Evolutionary conservation across 1,284 basidiomycete genomes (phyloP).

Genomic region (Pyrrhoderma lamaoense): DNA sequence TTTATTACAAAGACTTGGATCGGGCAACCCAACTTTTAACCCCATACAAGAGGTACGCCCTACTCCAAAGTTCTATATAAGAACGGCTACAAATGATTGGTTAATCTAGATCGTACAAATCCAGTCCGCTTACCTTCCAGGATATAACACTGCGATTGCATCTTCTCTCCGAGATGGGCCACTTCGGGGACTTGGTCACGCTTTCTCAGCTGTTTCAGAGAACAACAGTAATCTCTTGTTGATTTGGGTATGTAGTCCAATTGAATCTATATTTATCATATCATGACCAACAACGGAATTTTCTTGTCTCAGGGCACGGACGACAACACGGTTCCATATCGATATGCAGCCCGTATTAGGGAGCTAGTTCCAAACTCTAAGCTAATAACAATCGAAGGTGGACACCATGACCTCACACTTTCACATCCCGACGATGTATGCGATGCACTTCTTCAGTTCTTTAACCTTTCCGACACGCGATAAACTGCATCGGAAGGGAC

Average conservation of each 20-base stretch:
- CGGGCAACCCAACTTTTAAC: constrained; percentile 11
- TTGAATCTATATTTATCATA: not conserved
- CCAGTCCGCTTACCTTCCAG: constrained; percentile 64
- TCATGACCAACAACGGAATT: not conserved
- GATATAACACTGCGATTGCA: constrained; percentile 65
- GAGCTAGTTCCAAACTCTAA: constrained; percentile 45
- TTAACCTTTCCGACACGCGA: constrained; percentile 19
- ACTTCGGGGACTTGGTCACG: constrained; percentile 46
- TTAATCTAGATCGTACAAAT: constrained; percentile 49
- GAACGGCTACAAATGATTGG: not conserved
- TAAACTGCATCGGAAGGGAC: no score
- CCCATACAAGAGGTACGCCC: constrained; percentile 12
- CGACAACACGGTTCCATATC: constrained; percentile 56
- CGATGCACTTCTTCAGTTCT: constrained; percentile 33
- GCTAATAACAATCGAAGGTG: constrained; percentile 51
- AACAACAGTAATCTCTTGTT: constrained; percentile 43
- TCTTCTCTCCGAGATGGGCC: constrained; percentile 70
- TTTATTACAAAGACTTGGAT: constrained; percentile 8
- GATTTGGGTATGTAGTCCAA: constrained; percentile 47
- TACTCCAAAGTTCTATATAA: not conserved
- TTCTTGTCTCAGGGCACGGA: constrained; percentile 47
- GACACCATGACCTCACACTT: constrained; percentile 56
- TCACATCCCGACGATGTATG: constrained; percentile 45
- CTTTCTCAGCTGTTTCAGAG: constrained; percentile 42
- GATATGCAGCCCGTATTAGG: constrained; percentile 48